Evolutionary conservation across 306 rosid genomes (phyloP), one percentile per base, ranked within the genome.

Genomic region (Cercis canadensis): DNA sequence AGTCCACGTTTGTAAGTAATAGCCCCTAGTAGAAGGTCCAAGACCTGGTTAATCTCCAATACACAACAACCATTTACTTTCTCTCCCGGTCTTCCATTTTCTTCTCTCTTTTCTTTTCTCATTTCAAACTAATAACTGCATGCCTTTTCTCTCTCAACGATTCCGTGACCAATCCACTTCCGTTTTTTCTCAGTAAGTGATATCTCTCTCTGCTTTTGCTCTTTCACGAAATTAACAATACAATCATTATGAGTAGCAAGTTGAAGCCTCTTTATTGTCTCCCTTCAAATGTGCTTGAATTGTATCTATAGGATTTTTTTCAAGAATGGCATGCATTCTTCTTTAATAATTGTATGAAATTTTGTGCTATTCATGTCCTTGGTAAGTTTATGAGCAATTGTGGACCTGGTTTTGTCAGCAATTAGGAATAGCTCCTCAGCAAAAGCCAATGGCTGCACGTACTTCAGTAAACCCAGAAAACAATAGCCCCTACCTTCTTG

Each of bases 1-100:
- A 67, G 45, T 50, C 67, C 87, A 83, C 87, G 87, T 79, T 75
- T 59, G 36, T 29, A 49, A 70, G 39, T 67, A 53, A 41, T 66
- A 66, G 79, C 81, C 83, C 19, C 43, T 14, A 8, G 17, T 65
- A 32, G 4, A 73, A 69, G 31, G 36, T 62, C 13, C 49, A 19
- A 62, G 54, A 46, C 73, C 65, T 16, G 9, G 19, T 51, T 43
- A 58, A 70, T 78, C 78, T 82, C 74, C 45, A 70, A 72, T 73
- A 41, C 0, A 45, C 52, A 45, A 51, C 32, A 17, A 14, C 58
- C 11, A 49, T 65, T 31, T 37, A 8, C 14, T 18, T 32, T 21
- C 4, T 2, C 34, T 47, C 12, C 21, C 7, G 17, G 6, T 29
- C 49, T 47, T 52, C 66, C 41, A 37, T 32, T 32, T 65, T 40